Percentiles rank a stretch among this genome's conserved stretches.
Conservation (phyloP, 2,329 filamentous ascomycete species). For the Epichloe aotearoae region DNA sequence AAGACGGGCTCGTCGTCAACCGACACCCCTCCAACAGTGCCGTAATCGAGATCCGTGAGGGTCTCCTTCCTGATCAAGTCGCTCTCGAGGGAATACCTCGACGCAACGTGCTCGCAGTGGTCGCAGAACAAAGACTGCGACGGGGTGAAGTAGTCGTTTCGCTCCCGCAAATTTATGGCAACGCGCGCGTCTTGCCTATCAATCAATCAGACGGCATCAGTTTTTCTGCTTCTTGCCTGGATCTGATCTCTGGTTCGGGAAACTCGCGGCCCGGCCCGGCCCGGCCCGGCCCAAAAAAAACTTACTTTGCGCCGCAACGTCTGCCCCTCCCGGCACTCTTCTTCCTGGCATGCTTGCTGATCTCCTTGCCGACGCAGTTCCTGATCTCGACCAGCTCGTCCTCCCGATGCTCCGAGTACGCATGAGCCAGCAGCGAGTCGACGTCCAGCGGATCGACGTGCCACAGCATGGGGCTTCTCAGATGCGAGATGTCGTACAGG, state of each 20-base stretch:
- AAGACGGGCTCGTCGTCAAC: constrained; percentile 45
- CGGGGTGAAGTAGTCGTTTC: constrained; percentile 57
- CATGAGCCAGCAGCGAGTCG: constrained; percentile 58
- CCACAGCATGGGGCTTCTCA: constrained; percentile 74
- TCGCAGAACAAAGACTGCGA: constrained; percentile 47
- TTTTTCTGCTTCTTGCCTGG: neutral
- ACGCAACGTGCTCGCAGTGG: constrained; percentile 44
- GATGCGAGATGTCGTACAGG: constrained; percentile 54
- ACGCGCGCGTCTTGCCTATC: constrained; percentile 30
- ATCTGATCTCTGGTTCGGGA: neutral
- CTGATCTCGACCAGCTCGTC: constrained; percentile 55
- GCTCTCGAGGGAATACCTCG: constrained; percentile 33
- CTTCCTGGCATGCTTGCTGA: constrained; percentile 70
- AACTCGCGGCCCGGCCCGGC: neutral
- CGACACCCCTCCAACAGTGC: constrained; percentile 29
- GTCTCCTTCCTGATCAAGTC: constrained; percentile 47
- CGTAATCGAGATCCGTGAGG: constrained; percentile 49
- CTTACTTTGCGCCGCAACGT: constrained; percentile 30
- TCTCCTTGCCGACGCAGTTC: constrained; percentile 64
- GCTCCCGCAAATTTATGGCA: constrained; percentile 51
- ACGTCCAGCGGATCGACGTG: constrained; percentile 65
- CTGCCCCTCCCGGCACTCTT: constrained; percentile 26
- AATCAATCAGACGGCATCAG: constrained; percentile 1
- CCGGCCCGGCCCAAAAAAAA: neutral
- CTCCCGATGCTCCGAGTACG: constrained; percentile 46